A percentile compares a stretch with the other conserved stretches of the same genome.
Conservation (phyloP, 768 basidiomycete species). For the Hortiboletus flavorubellus region DNA sequence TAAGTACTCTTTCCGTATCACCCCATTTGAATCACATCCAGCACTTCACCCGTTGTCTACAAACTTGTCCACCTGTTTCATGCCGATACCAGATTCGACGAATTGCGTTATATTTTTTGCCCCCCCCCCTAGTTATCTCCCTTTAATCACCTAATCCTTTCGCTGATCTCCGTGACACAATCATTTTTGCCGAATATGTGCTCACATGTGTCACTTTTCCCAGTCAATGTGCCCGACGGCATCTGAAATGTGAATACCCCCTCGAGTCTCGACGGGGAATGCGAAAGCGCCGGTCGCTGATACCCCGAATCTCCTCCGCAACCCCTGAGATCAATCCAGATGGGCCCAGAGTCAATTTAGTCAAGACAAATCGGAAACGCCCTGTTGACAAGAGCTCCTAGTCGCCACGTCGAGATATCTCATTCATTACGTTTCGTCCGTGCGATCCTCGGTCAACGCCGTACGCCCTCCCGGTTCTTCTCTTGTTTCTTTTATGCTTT, state of each 20-base stretch:
- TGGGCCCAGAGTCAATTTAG: conserved; percentile 20
- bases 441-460: conserved; percentile 9
- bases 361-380: conserved; percentile 29
- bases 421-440: conserved; percentile 1
- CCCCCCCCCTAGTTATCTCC: conserved; percentile 12
- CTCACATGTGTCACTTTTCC: conserved; percentile 26
- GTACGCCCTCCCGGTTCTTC: conserved; percentile 2
- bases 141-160: conserved; percentile 19
- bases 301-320: conserved; percentile 29
- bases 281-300: conserved; percentile 42
- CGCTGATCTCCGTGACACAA: conserved; percentile 28
- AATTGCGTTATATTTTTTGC: not conserved
- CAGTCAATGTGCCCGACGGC: conserved; percentile 72
- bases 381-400: conserved; percentile 26
- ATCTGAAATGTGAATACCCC: conserved; percentile 69
- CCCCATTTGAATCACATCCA: not conserved
- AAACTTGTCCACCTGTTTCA: conserved; percentile 13
- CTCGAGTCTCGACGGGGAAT: conserved; percentile 67
- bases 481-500: conserved; percentile 16
- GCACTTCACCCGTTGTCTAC: conserved; percentile 6
- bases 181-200: conserved; percentile 4
- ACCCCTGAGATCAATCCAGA: conserved; percentile 25
- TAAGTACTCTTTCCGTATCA: conserved; percentile 34
- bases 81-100: conserved; percentile 8
- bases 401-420: conserved; percentile 1